Evolutionary conservation across 2,329 filamentous ascomycete species (phyloP).

Genomic region (Knoxdaviesia proteae): DNA sequence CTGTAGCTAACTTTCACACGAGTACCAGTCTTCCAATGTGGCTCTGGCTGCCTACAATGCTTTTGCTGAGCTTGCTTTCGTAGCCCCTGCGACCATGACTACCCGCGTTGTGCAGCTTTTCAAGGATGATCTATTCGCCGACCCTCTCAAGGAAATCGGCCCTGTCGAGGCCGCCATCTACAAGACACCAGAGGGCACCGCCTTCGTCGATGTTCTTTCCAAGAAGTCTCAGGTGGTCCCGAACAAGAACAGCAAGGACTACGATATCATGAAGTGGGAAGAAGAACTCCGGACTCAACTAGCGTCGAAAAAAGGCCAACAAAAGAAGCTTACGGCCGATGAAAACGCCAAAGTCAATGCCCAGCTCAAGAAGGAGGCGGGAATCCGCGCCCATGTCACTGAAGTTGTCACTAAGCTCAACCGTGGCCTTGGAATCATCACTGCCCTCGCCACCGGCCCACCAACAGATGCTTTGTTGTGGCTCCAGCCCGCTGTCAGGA

Average conservation of each 20-base stretch:
- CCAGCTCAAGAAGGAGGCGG: conserved; percentile 70
- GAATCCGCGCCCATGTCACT: conserved; percentile 54
- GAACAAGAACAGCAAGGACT: conserved; percentile 84
- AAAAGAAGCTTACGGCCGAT: conserved; percentile 77
- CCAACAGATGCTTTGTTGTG: conserved; percentile 77
- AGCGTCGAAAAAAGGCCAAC: conserved; percentile 78
- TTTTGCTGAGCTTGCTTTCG: conserved; percentile 79
- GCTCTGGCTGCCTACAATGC: conserved; percentile 61
- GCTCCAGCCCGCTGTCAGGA: conserved; percentile 64
- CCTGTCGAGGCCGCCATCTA: conserved; percentile 85
- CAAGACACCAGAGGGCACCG: conserved; percentile 69
- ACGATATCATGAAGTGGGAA: conserved; percentile 94
- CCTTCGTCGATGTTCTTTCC: conserved; percentile 77
- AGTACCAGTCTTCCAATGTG: conserved; percentile 16
- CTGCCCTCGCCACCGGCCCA: conserved; percentile 61
- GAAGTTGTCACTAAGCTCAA: conserved; percentile 49
- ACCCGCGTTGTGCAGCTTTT: conserved; percentile 58
- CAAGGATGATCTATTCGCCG: conserved; percentile 47
- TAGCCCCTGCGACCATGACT: conserved; percentile 67
- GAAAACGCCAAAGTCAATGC: conserved; percentile 80
- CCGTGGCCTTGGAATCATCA: conserved; percentile 72
- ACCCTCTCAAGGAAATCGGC: conserved; percentile 51
- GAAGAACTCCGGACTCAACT: conserved; percentile 72
- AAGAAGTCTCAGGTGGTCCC: conserved; percentile 56
- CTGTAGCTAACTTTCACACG: conserved; percentile 4